Base-by-base conservation (phyloP, 768 basidiomycete genomes). In the Trametes cubensis region DNA sequence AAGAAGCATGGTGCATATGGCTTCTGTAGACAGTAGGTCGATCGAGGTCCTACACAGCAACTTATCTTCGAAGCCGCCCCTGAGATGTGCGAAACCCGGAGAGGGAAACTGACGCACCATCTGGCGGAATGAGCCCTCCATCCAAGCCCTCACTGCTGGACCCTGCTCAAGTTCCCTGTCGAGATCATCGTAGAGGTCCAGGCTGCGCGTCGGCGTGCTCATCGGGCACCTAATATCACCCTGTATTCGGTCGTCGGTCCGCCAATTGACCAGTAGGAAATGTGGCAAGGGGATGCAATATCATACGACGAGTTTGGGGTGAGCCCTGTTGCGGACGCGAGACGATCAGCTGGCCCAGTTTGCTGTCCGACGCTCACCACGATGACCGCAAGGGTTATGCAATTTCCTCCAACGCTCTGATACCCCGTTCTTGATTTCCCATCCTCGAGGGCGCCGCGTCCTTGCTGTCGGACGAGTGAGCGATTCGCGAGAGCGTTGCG, bases 261-360 rank as follows among this genome's bases (percentile, higher is more conserved):
- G 48, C 25, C 34, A 4, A 14, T 39, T 42, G 34, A n/a, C 56
- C 56, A 41, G 40, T 54, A 40, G 20, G 26, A 20, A 49, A 6
- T 14, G 47, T 25, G 38, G 21, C 49, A 45, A 13, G 28, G 28
- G 41, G 14, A 40, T 25, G 18, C 40, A n/a, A 50, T 49, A 49
- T 49, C 25, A 49, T 49, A 26, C 18, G 45, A 28, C 42, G 44
- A 48, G 57, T 58, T 26, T 51, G 57, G 57, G 57, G 58, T 59
- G 26, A 7, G 20, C 38, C 51, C 51, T 39, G 34, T 25, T 25
- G n/a, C 5, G 21, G 56, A 17, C 18, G n/a, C 26, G 20, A 18
- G 41, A 11, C 11, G 58, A 59, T 59, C 58, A 59, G 58, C 58
- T 59, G 58, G 49, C 49, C 30, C 6, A 20, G n/a, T 26, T 20